Percentiles rank a stretch among this genome's conserved stretches.
These are phyloP conservation scores for Thymus quinquecostatus DNA, from an alignment of 257 asterid genomes.

Conservation along the genomic window DNA sequence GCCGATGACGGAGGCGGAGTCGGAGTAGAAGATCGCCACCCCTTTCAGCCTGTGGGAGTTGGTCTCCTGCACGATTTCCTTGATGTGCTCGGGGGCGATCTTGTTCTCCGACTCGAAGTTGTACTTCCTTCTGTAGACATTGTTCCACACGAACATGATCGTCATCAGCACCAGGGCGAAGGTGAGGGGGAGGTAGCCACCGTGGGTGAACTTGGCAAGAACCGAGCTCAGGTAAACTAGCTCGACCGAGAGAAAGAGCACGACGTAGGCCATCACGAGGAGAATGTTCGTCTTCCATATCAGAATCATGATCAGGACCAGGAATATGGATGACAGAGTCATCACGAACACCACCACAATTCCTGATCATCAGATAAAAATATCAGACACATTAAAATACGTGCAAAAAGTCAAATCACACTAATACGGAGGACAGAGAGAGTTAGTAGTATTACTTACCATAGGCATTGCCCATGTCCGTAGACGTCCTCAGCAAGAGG, in stretches of 20 bases:
- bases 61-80: not conserved
- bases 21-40: not conserved
- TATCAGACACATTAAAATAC: no score
- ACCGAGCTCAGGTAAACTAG: slow-evolving; percentile 49
- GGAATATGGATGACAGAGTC: slow-evolving; percentile 50
- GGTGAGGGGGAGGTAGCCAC: slow-evolving; percentile 56
- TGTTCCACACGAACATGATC: slow-evolving; percentile 56
- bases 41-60: not conserved
- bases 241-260: slow-evolving; percentile 45
- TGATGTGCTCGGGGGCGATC: not conserved
- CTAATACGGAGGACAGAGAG: no score
- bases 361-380: slow-evolving; percentile 28
- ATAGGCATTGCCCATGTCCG: slow-evolving; percentile 56
- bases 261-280: slow-evolving; percentile 35
- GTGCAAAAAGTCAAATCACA: no score
- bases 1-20: not conserved
- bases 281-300: slow-evolving; percentile 64
- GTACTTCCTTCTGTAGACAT: slow-evolving; percentile 43
- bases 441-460: slow-evolving; percentile 34
- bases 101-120: not conserved
- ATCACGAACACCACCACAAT: slow-evolving; percentile 65
- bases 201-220: slow-evolving; percentile 54
- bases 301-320: slow-evolving; percentile 57
- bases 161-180: slow-evolving; percentile 49
- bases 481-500: slow-evolving; percentile 43